phyloP scores from a whole-genome alignment of 495 filamentous ascomycete genomes.

The Penicillium cinerascens region DNA sequence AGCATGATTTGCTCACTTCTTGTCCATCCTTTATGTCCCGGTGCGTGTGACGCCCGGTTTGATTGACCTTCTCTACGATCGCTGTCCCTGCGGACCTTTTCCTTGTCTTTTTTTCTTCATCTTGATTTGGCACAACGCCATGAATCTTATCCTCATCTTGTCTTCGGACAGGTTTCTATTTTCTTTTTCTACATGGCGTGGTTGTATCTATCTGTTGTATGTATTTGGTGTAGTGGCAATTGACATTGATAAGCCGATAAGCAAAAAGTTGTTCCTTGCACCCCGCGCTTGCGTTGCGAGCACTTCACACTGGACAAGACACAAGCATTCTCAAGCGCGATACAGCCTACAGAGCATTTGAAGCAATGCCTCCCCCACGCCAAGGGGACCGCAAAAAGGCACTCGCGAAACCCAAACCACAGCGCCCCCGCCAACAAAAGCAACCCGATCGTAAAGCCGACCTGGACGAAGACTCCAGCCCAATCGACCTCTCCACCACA shows the following conservation, averaged over 20 bases:
- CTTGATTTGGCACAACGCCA: slow-evolving; percentile 11
- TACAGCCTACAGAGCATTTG: too few species aligned
- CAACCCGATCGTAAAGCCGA: slow-evolving; percentile 13
- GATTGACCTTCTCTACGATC: slow-evolving; percentile 32
- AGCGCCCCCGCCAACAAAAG: slow-evolving; percentile 13
- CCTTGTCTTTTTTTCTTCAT: neutral
- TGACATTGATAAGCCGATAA: slow-evolving; percentile 22
- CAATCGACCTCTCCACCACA: slow-evolving; percentile 27
- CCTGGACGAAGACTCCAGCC: slow-evolving; percentile 4
- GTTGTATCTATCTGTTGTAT: slow-evolving; percentile 9
- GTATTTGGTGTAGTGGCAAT: slow-evolving; percentile 16
- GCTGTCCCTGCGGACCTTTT: slow-evolving; percentile 16
- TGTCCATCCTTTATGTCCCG: slow-evolving; percentile 39
- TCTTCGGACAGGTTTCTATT: slow-evolving; percentile 18
- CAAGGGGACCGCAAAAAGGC: neutral
- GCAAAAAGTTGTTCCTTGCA: slow-evolving; percentile 10
- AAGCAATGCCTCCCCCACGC: neutral
- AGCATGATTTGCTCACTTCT: slow-evolving; percentile 38
- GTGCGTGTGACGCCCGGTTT: slow-evolving; percentile 29
- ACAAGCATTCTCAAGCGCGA: too few species aligned
- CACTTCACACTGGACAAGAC: neutral
- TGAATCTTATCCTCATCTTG: slow-evolving; percentile 21
- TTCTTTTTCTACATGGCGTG: slow-evolving; percentile 10
- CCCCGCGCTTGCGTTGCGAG: slow-evolving; percentile 4
- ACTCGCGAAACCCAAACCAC: neutral